phyloP scores from a whole-genome alignment of 768 basidiomycete species.

The Mycena crocata region DNA sequence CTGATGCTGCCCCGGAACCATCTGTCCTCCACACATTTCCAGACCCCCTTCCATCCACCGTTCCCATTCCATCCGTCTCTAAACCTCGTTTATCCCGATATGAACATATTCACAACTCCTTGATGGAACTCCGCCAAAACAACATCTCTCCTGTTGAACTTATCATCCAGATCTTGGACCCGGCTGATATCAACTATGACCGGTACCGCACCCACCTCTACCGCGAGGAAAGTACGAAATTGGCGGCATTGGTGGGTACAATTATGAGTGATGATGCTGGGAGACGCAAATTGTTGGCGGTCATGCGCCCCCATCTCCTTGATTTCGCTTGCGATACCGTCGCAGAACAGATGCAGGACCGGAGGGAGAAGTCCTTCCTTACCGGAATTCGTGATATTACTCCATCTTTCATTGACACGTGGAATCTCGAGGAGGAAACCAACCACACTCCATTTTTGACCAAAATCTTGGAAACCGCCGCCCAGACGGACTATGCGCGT shows the following conservation, averaged over 20 bases:
- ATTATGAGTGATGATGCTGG: background rate
- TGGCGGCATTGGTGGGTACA: background rate
- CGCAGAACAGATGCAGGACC: no score
- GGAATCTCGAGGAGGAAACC: background rate
- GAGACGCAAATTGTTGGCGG: background rate
- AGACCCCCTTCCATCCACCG: no score
- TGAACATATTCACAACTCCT: background rate
- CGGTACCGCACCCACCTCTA: conserved; percentile 9
- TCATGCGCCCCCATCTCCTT: background rate
- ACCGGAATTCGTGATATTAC: no score
- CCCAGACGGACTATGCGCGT: background rate
- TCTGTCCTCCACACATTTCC: no score
- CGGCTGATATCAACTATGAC: background rate
- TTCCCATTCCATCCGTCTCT: no score
- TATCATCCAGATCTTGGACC: conserved; percentile 2
- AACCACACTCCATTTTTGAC: background rate
- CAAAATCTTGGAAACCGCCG: background rate
- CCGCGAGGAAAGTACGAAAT: background rate
- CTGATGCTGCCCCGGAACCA: no score
- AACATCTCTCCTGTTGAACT: conserved; percentile 23
- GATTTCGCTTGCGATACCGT: background rate
- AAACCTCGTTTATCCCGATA: no score
- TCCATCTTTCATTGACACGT: no score
- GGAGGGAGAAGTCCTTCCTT: no score
- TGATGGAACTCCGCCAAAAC: background rate